Evolutionary conservation across 2,329 filamentous ascomycete genomes (phyloP).

Genomic region (Ramularia collo-cygni): DNA sequence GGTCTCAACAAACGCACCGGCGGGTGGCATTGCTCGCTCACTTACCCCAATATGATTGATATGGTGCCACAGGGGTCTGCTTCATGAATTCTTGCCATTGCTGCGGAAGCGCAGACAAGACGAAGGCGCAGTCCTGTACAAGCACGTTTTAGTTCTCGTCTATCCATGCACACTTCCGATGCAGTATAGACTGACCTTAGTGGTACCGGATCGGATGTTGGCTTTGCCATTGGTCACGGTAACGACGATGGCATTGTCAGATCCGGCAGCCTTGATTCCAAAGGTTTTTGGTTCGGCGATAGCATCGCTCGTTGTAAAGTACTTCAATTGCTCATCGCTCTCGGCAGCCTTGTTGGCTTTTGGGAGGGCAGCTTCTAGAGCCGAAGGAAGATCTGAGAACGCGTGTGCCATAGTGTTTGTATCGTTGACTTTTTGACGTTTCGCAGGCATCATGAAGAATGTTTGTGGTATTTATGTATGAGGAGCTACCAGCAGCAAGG

Average conservation of each 20-base stretch:
- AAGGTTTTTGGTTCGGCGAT: conserved; percentile 26
- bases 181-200: conserved; percentile 4
- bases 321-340: conserved; percentile 25
- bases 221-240: conserved; percentile 26
- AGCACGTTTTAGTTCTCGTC: too few species aligned
- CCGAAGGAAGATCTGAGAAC: conserved; percentile 26
- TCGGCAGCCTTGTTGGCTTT: conserved; percentile 24
- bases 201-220: conserved; percentile 19
- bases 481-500: conserved; percentile 6
- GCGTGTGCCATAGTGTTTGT: conserved; percentile 21
- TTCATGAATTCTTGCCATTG: conserved; percentile 44
- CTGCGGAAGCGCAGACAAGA: conserved; percentile 37
- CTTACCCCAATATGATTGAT: conserved; percentile 41
- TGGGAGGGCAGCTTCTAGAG: conserved; percentile 19
- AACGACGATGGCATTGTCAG: conserved; percentile 23
- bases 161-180: too few species aligned
- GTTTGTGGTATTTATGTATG: too few species aligned
- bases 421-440: conserved; percentile 16
- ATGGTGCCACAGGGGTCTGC: conserved; percentile 36
- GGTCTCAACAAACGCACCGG: too few species aligned
- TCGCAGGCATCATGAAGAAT: conserved; percentile 1
- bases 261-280: conserved; percentile 28
- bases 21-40: conserved; percentile 7
- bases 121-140: conserved; percentile 27
- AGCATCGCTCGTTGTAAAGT: conserved; percentile 27